phyloP scores from a whole-genome alignment of 495 filamentous ascomycete genomes.

The Penicillium macrosclerotiorum region DNA sequence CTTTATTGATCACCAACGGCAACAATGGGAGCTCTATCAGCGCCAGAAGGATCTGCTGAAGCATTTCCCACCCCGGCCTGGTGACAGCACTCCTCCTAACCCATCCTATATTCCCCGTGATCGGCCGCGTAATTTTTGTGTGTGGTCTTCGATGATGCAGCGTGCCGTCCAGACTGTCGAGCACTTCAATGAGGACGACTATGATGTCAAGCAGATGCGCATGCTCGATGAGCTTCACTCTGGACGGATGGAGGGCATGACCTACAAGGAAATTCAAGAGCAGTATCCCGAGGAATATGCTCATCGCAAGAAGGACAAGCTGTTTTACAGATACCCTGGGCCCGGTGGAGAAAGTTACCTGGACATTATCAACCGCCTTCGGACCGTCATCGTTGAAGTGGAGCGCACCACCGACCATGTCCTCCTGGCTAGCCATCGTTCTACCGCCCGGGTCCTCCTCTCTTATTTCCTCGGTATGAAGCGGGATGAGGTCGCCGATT shows the following conservation, averaged over 20 bases:
- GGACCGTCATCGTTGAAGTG: conserved; percentile 94
- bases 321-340: conserved; percentile 91
- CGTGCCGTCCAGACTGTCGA: conserved; percentile 80
- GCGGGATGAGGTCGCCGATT: conserved; percentile 83
- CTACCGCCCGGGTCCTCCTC: conserved; percentile 84
- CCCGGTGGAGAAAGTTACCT: conserved; percentile 95
- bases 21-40: conserved; percentile 75
- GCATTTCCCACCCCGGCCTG: conserved; percentile 77
- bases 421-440: conserved; percentile 84
- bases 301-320: conserved; percentile 73
- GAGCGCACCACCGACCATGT: conserved; percentile 97
- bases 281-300: conserved; percentile 74
- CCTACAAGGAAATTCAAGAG: conserved; percentile 81
- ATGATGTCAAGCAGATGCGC: conserved; percentile 94
- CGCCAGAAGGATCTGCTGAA: conserved; percentile 65
- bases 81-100: conserved; percentile 92
- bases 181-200: conserved; percentile 94
- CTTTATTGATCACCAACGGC: conserved; percentile 73
- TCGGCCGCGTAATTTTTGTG: conserved; percentile 83
- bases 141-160: conserved; percentile 97
- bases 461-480: conserved; percentile 93
- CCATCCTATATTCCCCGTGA: conserved; percentile 65
- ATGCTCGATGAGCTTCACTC: conserved; percentile 97
- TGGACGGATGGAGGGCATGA: conserved; percentile 88
- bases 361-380: conserved; percentile 91